Percentiles rank a stretch among this genome's conserved stretches.
phyloP scores from a whole-genome alignment of 345 rosid genomes.

The Conringia planisiliqua region DNA sequence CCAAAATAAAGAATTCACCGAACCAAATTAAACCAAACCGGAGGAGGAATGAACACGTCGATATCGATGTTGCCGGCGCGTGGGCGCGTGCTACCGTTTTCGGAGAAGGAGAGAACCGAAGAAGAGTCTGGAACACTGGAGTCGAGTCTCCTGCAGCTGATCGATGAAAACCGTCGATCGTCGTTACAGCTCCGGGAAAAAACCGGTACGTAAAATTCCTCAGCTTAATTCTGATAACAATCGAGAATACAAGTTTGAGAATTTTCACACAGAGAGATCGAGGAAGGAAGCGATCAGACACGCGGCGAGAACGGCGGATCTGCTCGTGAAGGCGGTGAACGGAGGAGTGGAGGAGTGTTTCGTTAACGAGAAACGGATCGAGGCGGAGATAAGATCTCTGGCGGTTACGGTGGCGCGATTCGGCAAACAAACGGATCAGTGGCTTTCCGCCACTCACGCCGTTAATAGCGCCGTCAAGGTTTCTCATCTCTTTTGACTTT shows the following conservation, averaged over 20 bases:
- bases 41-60: conserved; percentile 39
- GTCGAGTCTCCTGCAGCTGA: conserved; percentile 54
- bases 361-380: conserved; percentile 75
- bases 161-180: conserved; percentile 57
- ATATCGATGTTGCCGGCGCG: conserved; percentile 36
- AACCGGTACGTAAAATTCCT: conserved; percentile 38
- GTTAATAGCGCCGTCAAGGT: conserved; percentile 84
- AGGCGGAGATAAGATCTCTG: conserved; percentile 64
- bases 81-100: conserved; percentile 24
- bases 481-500: neutral
- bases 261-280: conserved; percentile 45
- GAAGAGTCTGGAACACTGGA: conserved; percentile 48
- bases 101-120: conserved; percentile 33
- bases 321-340: conserved; percentile 72
- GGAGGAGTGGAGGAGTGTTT: conserved; percentile 82
- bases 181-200: conserved; percentile 62
- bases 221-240: neutral
- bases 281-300: conserved; percentile 69
- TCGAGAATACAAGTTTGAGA: neutral
- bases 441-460: conserved; percentile 73
- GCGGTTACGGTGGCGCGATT: conserved; percentile 59
- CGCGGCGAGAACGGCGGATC: conserved; percentile 64
- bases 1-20: no score
- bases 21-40: no score
- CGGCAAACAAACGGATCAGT: conserved; percentile 74